Evolutionary conservation across 345 rosid genomes (phyloP), one percentile per base, ranked within the genome.

Genomic region (Acer negundo): DNA sequence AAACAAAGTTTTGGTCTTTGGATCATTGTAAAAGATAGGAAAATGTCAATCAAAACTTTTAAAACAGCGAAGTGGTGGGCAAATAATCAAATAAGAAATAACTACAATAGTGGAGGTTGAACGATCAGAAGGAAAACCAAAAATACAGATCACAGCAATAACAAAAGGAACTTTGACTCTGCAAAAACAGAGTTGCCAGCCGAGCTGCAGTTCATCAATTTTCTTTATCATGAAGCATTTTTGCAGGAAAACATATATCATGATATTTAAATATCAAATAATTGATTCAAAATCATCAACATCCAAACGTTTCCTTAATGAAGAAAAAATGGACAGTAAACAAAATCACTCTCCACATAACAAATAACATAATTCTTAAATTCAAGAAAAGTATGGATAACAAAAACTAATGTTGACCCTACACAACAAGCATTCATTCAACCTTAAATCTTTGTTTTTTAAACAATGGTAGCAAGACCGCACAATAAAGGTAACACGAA

Each of bases 281-380:
- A 71, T 10, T 26, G 61, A 28, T 65, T 55, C 11, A 38, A 70
- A n/a, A n/a, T n/a, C n/a, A 20, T 59, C 65, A 46, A 67, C 55
- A 80, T 16, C 44, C 69, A 55, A 75, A 46, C 35, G 10, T 13
- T 12, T 63, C 23, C 35, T 69, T 61, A 3, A 13, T 22, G 63
- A 23, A 15, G 62, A 38, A 17, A 26, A 26, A 47, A 74, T 17
- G 12, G 51, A 22, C 49, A 15, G 10, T 53, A 75, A 74, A 72
- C 80, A 83, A 78, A 86, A 81, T 40, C 70, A 20, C 65, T 67
- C 31, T 35, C 78, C 65, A 56, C 44, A 40, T 55, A 71, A 49
- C 55, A 65, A 15, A 67, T 58, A 23, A 46, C 20, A 77, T 53
- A 35, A 61, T 20, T 51, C 47, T 55, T 17, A 47, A 28, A 42